A percentile compares a stretch with the other conserved stretches of the same genome.
Conservation (phyloP, 495 filamentous ascomycete genomes). For the Trypethelium eluteriae region DNA sequence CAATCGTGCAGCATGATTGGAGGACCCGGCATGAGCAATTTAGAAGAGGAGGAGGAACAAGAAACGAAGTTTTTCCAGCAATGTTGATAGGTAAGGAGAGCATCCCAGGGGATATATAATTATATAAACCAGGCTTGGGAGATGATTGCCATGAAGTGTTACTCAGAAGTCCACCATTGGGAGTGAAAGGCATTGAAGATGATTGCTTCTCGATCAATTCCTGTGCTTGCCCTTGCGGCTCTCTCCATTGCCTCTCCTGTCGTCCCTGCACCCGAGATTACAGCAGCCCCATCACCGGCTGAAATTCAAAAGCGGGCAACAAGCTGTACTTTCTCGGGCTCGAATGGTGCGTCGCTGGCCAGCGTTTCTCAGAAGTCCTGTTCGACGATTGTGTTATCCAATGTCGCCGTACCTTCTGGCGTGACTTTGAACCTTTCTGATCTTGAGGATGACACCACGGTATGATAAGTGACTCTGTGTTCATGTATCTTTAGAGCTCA, state of each 20-base stretch:
- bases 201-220: constrained; percentile 8
- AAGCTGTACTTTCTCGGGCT: constrained; percentile 46
- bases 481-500: not conserved
- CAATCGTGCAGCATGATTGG: not conserved
- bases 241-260: constrained; percentile 7
- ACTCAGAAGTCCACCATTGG: not conserved
- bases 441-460: constrained; percentile 40
- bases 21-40: not conserved
- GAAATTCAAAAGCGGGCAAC: constrained; percentile 32
- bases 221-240: constrained; percentile 16
- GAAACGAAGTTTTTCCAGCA: not conserved
- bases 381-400: constrained; percentile 43
- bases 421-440: constrained; percentile 46
- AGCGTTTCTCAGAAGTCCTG: constrained; percentile 43
- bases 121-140: not conserved
- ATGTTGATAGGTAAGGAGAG: not conserved
- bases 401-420: constrained; percentile 47
- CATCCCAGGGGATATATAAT: not conserved
- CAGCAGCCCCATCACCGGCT: constrained; percentile 12
- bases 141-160: not conserved
- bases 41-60: not conserved
- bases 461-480: constrained; percentile 18
- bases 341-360: constrained; percentile 34
- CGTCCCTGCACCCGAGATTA: constrained; percentile 6
- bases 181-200: not conserved